Conservation (phyloP, 257 asterid species). For the Przewalskia tangutica region DNA sequence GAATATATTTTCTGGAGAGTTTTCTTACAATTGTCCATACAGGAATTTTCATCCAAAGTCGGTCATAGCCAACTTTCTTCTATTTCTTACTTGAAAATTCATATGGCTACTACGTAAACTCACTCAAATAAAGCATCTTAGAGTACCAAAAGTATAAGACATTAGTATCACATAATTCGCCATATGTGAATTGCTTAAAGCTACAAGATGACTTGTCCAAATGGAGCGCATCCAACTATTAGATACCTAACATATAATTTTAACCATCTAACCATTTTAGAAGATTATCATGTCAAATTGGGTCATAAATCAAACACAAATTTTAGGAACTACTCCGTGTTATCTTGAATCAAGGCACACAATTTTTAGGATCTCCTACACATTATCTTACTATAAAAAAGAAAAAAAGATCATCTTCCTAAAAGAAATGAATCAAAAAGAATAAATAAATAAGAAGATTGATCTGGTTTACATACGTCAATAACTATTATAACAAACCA, state of each 20-base stretch:
- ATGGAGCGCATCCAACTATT: neutral
- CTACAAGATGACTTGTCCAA: neutral
- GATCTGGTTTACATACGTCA: neutral
- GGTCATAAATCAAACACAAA: neutral
- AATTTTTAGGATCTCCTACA: neutral
- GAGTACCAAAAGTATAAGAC: neutral
- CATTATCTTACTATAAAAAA: neutral
- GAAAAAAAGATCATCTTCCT: neutral
- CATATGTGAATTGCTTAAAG: neutral
- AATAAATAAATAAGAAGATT: neutral
- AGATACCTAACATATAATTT: neutral
- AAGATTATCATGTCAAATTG: neutral
- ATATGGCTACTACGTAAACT: neutral
- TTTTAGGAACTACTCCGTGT: neutral
- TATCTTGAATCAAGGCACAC: neutral
- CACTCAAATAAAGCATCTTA: neutral
- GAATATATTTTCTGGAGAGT: neutral
- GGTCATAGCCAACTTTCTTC: neutral
- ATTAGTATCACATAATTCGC: neutral
- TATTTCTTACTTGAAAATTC: neutral
- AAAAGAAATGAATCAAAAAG: neutral
- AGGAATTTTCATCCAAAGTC: neutral
- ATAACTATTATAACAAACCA: neutral
- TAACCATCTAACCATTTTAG: neutral
- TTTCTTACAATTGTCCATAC: neutral